Evolutionary conservation across 371 early-diverging fungal genomes (phyloP), one percentile per base, ranked within the genome.

Genomic region (Lichtheimia ramosa): DNA sequence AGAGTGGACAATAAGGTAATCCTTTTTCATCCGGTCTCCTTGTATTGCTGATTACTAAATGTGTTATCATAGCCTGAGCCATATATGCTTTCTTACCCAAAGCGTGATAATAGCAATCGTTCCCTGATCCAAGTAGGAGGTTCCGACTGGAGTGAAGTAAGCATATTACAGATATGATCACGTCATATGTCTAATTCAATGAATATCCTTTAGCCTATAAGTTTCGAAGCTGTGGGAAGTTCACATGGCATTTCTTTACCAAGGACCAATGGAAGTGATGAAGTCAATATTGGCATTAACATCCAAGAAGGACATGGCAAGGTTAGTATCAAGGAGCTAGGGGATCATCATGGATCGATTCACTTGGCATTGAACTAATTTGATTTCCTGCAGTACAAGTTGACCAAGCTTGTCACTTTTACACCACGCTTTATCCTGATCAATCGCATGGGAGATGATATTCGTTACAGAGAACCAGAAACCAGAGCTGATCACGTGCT

Each of bases 171-270:
- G 23, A 50, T 48, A 41, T 8, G 51, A 42, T 15, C 43, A 25
- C 13, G 5, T 46, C n/a, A 46, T 21, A 18, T 5, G 16, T 21
- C 18, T 21, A 18, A 21, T 21, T 46, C 16, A 10, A n/a, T 1
- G 21, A 43, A 40, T 18, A 8, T 49, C 40, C 12, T 18, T 13
- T 74, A 89, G 68, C 95, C 95, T 0, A 65, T 96, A 53, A 96
- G 96, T 74, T 96, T 98, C 61, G 98, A 97, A 61, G 96, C 96
- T 1, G 91, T 96, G 49, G 97, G 97, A 13, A 92, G 91, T 60
- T 82, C 87, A 3, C 86, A 89, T 59, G 94, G 91, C 53, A 83
- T 96, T 1, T 74, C 82, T 6, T 71, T 96, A 12, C 88, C 89
- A 8, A 81, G 84, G 5, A 21, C 71, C 12, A 69, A 74, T 12